Conservation (phyloP, 2,329 filamentous ascomycete species). For the Aspergillus pseudonomiae region DNA sequence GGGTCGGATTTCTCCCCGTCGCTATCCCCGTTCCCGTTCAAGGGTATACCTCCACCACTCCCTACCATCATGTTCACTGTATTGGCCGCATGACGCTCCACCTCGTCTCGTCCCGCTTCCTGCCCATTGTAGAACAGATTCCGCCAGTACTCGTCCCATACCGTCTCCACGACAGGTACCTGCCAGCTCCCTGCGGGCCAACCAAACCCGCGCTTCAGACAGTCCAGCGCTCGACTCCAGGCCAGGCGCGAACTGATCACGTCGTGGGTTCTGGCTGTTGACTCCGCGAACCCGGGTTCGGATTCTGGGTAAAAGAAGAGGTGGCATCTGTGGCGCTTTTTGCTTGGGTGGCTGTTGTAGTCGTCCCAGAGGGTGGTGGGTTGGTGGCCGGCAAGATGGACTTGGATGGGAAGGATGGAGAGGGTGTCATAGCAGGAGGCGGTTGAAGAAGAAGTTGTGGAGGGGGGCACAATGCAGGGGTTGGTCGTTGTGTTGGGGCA, state of each 20-base stretch:
- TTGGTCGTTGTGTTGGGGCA: slow-evolving; percentile 28
- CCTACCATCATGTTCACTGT: slow-evolving; percentile 24
- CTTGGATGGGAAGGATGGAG: slow-evolving; percentile 49
- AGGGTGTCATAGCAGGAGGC: slow-evolving; percentile 29
- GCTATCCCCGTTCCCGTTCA: slow-evolving; percentile 10
- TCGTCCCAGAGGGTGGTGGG: slow-evolving; percentile 38
- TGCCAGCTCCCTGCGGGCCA: slow-evolving; percentile 34
- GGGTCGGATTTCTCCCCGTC: neutral
- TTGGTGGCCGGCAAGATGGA: slow-evolving; percentile 57
- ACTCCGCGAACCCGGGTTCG: slow-evolving; percentile 68
- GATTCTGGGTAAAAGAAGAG: slow-evolving; percentile 58
- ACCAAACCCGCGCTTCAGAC: slow-evolving; percentile 62
- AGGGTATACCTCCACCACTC: slow-evolving; percentile 6
- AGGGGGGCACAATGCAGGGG: slow-evolving; percentile 30
- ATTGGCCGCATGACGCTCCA: slow-evolving; percentile 22
- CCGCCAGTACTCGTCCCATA: slow-evolving; percentile 44
- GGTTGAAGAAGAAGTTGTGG: slow-evolving; percentile 34
- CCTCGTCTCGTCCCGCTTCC: slow-evolving; percentile 20
- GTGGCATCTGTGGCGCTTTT: slow-evolving; percentile 36
- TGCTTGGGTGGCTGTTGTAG: slow-evolving; percentile 29
- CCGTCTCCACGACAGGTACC: slow-evolving; percentile 38
- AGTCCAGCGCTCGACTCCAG: slow-evolving; percentile 64
- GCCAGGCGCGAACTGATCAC: slow-evolving; percentile 63
- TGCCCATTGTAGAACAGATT: slow-evolving; percentile 22
- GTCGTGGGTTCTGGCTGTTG: slow-evolving; percentile 64